These are phyloP conservation scores for Entomortierella lignicola DNA, from an alignment of 192 early-diverging fungal genomes.

Conservation along the genomic window DNA sequence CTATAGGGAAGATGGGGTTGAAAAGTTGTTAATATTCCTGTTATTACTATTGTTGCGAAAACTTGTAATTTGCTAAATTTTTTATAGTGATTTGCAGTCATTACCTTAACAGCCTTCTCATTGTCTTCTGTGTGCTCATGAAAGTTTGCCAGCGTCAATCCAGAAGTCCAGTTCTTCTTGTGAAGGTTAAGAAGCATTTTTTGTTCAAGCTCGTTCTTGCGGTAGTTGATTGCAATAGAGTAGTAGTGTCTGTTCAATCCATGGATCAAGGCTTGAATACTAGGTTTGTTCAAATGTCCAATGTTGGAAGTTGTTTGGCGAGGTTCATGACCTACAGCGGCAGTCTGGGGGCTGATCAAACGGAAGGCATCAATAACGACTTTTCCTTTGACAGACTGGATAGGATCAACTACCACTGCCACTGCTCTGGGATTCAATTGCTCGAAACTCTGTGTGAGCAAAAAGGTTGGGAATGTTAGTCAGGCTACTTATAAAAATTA, in stretches of 20 bases:
- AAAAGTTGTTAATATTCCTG: too few species aligned
- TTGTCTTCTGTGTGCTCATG: constrained; percentile 84
- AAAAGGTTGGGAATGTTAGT: too few species aligned
- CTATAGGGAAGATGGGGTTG: constrained; percentile 45
- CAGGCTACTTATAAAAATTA: too few species aligned
- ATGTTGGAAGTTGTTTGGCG: constrained; percentile 99
- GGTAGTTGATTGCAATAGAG: constrained; percentile 98
- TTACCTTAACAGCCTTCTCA: constrained; percentile 86
- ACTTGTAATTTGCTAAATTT: not conserved
- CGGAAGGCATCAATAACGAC: constrained; percentile 99
- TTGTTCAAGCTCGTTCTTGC: constrained; percentile 99
- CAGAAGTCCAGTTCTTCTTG: constrained; percentile 99
- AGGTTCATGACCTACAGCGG: constrained; percentile 91
- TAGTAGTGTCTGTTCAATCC: constrained; percentile 99
- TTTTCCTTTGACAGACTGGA: constrained; percentile 99
- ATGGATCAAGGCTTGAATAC: constrained; percentile 97
- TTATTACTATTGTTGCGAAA: not conserved
- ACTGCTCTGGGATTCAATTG: constrained; percentile 93
- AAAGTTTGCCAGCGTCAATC: constrained; percentile 88
- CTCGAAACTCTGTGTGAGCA: constrained; percentile 82
- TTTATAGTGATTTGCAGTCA: too few species aligned
- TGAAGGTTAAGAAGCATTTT: constrained; percentile 99
- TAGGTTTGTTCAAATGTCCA: constrained; percentile 97
- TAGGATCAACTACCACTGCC: constrained; percentile 98
- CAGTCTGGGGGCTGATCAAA: constrained; percentile 89